These are phyloP conservation scores for Santalum album DNA, from an alignment of 164 flowering plant genomes.

Conservation along the genomic window DNA sequence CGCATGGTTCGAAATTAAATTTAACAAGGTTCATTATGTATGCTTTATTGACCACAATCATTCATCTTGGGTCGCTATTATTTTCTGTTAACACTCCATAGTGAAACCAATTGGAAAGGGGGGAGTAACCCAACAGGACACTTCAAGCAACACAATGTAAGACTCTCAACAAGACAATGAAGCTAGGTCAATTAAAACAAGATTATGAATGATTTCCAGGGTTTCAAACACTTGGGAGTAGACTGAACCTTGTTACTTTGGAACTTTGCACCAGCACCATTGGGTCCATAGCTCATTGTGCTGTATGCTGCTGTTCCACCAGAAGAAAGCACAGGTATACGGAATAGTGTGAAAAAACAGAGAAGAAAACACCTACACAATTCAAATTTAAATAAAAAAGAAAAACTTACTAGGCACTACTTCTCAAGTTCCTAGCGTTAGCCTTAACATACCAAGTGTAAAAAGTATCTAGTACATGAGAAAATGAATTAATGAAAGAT, in stretches of 20 bases:
- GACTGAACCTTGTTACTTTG: constrained; percentile 62
- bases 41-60: no score
- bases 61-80: no score
- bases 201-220: neutral
- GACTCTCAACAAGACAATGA: no score
- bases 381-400: constrained; percentile 16
- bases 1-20: no score
- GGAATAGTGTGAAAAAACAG: constrained; percentile 49
- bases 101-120: no score
- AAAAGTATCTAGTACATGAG: no score
- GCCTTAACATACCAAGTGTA: neutral
- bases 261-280: constrained; percentile 51
- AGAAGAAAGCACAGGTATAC: constrained; percentile 40
- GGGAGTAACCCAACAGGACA: no score
- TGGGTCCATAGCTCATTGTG: constrained; percentile 48
- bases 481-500: no score
- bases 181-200: neutral
- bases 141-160: no score
- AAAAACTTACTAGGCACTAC: constrained; percentile 15
- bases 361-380: constrained; percentile 39
- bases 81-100: no score
- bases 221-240: constrained; percentile 1
- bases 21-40: no score
- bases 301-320: constrained; percentile 52
- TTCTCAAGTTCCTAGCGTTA: constrained; percentile 4